Percentiles rank a stretch among this genome's conserved stretches.
phyloP scores from a whole-genome alignment of 805 yeast genomes.

The Starmerella tilneyi region DNA sequence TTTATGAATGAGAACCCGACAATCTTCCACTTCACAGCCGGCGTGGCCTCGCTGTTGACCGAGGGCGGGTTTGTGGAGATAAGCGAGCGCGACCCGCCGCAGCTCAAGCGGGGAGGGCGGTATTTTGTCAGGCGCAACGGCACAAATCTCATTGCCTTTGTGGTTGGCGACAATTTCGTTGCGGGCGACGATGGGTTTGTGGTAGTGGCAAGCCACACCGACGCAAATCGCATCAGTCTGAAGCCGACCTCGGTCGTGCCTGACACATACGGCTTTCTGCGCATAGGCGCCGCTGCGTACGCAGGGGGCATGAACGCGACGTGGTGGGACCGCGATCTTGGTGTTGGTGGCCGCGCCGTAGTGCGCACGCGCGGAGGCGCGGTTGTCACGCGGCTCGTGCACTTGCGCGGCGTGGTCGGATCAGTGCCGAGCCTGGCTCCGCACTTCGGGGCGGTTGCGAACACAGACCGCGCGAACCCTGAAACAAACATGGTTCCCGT shows the following conservation, averaged over 20 bases:
- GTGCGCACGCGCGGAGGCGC: slow-evolving; percentile 45
- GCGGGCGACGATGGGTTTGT: slow-evolving; percentile 76
- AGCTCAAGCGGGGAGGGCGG: slow-evolving; percentile 46
- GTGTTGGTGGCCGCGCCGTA: slow-evolving; percentile 85
- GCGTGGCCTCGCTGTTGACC: slow-evolving; percentile 33
- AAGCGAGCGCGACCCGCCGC: slow-evolving; percentile 46
- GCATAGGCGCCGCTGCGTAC: slow-evolving; percentile 84
- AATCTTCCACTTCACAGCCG: slow-evolving; percentile 42
- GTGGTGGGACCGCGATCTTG: slow-evolving; percentile 92
- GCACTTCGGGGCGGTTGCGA: slow-evolving; percentile 58
- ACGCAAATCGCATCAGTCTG: slow-evolving; percentile 77
- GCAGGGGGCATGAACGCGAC: slow-evolving; percentile 90
- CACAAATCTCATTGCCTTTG: slow-evolving; percentile 57
- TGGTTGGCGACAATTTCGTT: slow-evolving; percentile 55
- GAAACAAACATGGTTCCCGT: slow-evolving; percentile 82
- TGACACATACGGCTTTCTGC: slow-evolving; percentile 54
- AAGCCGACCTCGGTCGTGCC: slow-evolving; percentile 72
- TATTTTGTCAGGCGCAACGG: slow-evolving; percentile 67
- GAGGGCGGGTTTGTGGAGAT: slow-evolving; percentile 65
- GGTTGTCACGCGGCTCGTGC: slow-evolving; percentile 46
- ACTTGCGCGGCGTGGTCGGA: slow-evolving; percentile 70
- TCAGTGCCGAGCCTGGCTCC: slow-evolving; percentile 92
- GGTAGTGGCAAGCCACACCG: slow-evolving; percentile 91
- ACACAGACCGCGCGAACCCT: slow-evolving; percentile 56
- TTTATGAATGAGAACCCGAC: slow-evolving; percentile 68